These are phyloP conservation scores for Populus hybrid DNA, from an alignment of 441 rosid genomes.

Conservation along the genomic window DNA sequence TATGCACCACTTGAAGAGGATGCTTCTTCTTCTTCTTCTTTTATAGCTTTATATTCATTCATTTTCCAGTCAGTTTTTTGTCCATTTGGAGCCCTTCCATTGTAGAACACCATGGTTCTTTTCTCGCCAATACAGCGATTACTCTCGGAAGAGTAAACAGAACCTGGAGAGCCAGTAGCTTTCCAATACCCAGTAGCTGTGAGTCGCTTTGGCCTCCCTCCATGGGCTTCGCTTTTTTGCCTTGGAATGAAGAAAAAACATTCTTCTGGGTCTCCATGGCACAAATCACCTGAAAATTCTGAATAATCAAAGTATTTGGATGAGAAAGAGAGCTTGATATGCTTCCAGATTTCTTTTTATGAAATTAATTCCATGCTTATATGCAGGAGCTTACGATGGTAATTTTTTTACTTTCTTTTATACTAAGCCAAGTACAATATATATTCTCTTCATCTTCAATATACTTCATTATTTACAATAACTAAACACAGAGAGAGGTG, in stretches of 20 bases:
- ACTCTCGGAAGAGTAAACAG: conserved; percentile 29
- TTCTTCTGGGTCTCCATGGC: conserved; percentile 39
- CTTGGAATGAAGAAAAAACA: conserved; percentile 53
- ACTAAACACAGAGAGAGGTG: too few relatives aligned
- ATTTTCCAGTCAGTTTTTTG: conserved; percentile 39
- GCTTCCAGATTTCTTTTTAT: too few relatives aligned
- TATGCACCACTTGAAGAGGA: conserved; percentile 5
- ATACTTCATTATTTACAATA: too few relatives aligned
- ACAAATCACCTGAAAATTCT: conserved; percentile 31
- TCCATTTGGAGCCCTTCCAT: conserved; percentile 34
- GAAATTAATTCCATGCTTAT: too few relatives aligned
- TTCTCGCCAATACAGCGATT: conserved; percentile 36
- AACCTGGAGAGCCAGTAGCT: conserved; percentile 46
- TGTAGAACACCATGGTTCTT: conserved; percentile 57
- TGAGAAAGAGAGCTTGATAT: too few relatives aligned
- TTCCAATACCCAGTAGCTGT: conserved; percentile 53
- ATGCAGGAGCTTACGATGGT: too few relatives aligned
- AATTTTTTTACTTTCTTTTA: too few relatives aligned
- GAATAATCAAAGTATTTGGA: conserved; percentile 2
- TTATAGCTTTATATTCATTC: conserved; percentile 46
- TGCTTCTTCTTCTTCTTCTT: conserved; percentile 9
- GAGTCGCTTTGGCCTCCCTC: conserved; percentile 46
- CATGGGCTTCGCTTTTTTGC: conserved; percentile 40
- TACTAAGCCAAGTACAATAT: too few relatives aligned
- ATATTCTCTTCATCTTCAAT: too few relatives aligned